Percentiles rank a stretch among this genome's conserved stretches.
These are phyloP conservation scores for Cladosporium halotolerans DNA, from an alignment of 2,329 filamentous ascomycete species.

Conservation along the genomic window DNA sequence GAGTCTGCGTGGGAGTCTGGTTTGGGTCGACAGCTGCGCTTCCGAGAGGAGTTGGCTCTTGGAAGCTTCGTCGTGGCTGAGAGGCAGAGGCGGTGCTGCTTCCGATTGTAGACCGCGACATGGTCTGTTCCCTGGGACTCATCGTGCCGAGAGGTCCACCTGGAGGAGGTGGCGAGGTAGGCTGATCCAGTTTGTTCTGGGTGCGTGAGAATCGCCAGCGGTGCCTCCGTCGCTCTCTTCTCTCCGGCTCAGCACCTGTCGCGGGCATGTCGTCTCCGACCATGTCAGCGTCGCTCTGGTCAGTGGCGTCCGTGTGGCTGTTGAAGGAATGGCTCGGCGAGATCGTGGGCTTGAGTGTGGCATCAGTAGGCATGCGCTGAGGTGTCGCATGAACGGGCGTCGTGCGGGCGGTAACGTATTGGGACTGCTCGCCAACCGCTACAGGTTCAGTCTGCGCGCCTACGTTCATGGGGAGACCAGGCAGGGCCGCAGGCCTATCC, in stretches of 20 bases:
- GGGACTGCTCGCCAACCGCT: constrained; percentile 31
- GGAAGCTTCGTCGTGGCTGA: constrained; percentile 26
- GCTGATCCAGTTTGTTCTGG: constrained; percentile 26
- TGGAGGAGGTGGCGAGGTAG: constrained; percentile 16
- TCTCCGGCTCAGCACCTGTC: constrained; percentile 12
- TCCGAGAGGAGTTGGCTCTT: constrained; percentile 21
- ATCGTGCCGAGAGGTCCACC: constrained; percentile 23
- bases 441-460: constrained; percentile 12
- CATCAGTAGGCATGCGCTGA: constrained; percentile 61
- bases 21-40: constrained; percentile 17
- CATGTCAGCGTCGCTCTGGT: constrained; percentile 74
- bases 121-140: constrained; percentile 25
- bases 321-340: constrained; percentile 74
- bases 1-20: constrained; percentile 14
- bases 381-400: constrained; percentile 67
- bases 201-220: constrained; percentile 62
- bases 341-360: constrained; percentile 56
- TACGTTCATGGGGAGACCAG: neutral
- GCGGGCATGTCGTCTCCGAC: constrained; percentile 51
- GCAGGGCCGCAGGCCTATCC: constrained; percentile 14
- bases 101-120: constrained; percentile 28
- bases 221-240: constrained; percentile 62
- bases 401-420: constrained; percentile 32
- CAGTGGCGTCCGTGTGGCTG: constrained; percentile 65
- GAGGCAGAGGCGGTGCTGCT: constrained; percentile 19